A percentile compares a stretch with the other conserved stretches of the same genome.
phyloP scores from a whole-genome alignment of 208 protist species.

The Crithidia brevicula region DNA sequence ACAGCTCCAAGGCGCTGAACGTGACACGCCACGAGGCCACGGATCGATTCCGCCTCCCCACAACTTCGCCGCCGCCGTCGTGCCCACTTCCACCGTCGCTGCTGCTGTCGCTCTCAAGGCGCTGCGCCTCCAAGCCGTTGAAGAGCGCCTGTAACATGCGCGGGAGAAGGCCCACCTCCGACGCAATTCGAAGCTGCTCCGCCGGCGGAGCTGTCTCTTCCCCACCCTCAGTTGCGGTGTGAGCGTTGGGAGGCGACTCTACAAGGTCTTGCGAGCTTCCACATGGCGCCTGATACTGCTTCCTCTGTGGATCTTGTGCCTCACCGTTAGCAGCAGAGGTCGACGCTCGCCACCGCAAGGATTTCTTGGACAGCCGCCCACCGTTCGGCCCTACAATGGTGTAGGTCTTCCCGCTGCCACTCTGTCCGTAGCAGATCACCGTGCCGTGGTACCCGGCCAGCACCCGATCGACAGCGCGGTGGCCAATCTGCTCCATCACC shows the following conservation, averaged over 20 bases:
- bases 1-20: constrained; percentile 76
- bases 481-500: constrained; percentile 69
- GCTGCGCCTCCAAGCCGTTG: constrained; percentile 29
- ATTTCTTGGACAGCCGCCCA: constrained; percentile 20
- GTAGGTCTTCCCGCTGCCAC: constrained; percentile 92
- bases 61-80: background rate
- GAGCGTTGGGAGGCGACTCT: too few relatives aligned
- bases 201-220: too few relatives aligned
- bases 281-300: too few relatives aligned
- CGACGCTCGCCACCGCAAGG: constrained; percentile 15
- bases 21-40: constrained; percentile 30
- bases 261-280: too few relatives aligned
- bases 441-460: constrained; percentile 84
- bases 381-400: constrained; percentile 73
- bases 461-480: constrained; percentile 54
- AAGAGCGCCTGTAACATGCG: constrained; percentile 57
- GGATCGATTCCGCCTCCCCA: too few relatives aligned
- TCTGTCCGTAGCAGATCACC: constrained; percentile 92
- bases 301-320: too few relatives aligned
- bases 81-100: background rate
- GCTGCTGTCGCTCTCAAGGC: constrained; percentile 2
- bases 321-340: background rate
- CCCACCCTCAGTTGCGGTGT: too few relatives aligned
- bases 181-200: constrained; percentile 9
- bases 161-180: constrained; percentile 42